Evolutionary conservation across 2,329 filamentous ascomycete species (phyloP), one percentile per base, ranked within the genome.

Genomic region (Periconia sp.): DNA sequence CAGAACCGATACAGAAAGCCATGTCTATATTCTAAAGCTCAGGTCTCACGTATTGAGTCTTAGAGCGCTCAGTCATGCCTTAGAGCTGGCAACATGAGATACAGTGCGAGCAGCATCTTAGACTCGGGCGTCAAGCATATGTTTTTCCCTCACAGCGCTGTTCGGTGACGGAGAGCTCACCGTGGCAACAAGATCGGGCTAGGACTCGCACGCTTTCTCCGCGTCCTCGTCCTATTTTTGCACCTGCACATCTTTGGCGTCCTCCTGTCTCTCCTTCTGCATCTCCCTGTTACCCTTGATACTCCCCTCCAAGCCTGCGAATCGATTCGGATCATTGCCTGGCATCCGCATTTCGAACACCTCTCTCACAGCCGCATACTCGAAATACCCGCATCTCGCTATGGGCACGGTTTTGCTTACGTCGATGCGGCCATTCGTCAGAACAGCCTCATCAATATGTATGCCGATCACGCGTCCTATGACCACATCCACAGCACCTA

Each of bases 261-360:
- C 36, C 11, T n/a, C 22, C 25, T 16, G 11, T 23, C 45, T 28
- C 44, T 40, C 30, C 28, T 46, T 42, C 33, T 40, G 16, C 41
- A 61, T 50, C 29, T 40, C 52, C 21, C 47, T 40, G 34, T 65
- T 55, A 31, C 49, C 48, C 36, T 52, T 63, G 37, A 44, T 29
- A 48, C 53, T 66, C 13, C 65, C 64, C 44, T 66, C 65, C 38
- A 68, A 35, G 16, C 64, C 64, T 10, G 46, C 53, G 31, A 55
- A 18, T 10, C 57, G 32, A 36, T 40, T 48, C 26, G 51, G 51
- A 40, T 66, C 56, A 28, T 57, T 65, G 34, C 66, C 74, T 3
- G 77, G 77, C 45, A 78, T 73, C 4, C 70, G 63, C 82, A 85
- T 85, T 35, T 84, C 80, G 65, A 85, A 85, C 1, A 78, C 76